These are phyloP conservation scores for Fomitopsis pinicola DNA, from an alignment of 1,284 basidiomycete genomes.

Conservation along the genomic window DNA sequence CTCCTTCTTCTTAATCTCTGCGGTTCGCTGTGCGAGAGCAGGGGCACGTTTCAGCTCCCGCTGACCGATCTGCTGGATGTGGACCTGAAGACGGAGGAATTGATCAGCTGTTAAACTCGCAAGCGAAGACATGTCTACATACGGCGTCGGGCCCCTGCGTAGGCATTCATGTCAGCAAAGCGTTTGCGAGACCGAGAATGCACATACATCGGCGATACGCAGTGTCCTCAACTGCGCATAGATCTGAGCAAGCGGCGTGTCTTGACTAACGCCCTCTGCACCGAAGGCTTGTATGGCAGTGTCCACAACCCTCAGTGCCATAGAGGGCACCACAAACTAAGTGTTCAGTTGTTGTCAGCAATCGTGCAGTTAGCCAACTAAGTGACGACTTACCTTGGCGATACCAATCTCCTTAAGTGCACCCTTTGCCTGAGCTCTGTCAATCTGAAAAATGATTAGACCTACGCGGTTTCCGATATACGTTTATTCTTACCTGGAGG, in stretches of 20 bases:
- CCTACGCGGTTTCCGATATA: not conserved
- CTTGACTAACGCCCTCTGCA: conserved; percentile 92
- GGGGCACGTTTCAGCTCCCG: conserved; percentile 75
- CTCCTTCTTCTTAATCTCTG: conserved; percentile 57
- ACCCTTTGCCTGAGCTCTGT: conserved; percentile 87
- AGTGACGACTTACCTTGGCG: conserved; percentile 67
- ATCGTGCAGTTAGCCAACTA: no score
- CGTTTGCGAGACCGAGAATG: not conserved
- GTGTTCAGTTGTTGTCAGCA: no score
- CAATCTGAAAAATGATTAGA: conserved; percentile 55
- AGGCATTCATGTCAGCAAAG: not conserved
- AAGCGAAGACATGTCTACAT: conserved; percentile 1
- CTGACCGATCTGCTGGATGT: conserved; percentile 92
- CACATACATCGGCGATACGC: conserved; percentile 82
- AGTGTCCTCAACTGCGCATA: conserved; percentile 86
- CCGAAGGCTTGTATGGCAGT: conserved; percentile 94
- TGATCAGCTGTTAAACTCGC: conserved; percentile 6
- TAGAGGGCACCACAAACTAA: conserved; percentile 87
- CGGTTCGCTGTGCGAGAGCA: conserved; percentile 46
- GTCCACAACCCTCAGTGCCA: conserved; percentile 88
- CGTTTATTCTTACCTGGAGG: conserved; percentile 52
- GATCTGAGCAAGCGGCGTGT: conserved; percentile 75
- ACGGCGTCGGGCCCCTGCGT: conserved; percentile 83
- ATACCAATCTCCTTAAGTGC: conserved; percentile 97
- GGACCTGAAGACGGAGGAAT: conserved; percentile 50